A percentile compares a stretch with the other conserved stretches of the same genome.
These are phyloP conservation scores for Trichothecium sympodiale DNA, from an alignment of 2,329 filamentous ascomycete genomes.

Conservation along the genomic window DNA sequence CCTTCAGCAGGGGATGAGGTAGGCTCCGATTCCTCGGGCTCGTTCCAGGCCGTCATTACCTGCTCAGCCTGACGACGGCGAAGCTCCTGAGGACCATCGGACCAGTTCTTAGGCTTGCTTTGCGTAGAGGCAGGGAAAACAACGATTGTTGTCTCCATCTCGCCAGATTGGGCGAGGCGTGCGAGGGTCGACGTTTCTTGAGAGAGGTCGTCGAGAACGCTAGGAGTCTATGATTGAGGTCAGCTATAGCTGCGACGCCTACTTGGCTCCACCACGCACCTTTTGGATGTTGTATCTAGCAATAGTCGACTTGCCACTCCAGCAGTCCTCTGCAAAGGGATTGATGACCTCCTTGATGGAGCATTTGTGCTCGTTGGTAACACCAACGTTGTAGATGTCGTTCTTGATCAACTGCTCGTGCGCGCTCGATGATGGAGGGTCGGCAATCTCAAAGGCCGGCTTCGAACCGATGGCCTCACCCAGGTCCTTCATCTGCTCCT, in stretches of 20 bases:
- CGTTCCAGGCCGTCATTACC: slow-evolving; percentile 26
- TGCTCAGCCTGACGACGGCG: slow-evolving; percentile 37
- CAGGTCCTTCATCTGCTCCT: slow-evolving; percentile 32
- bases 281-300: slow-evolving; percentile 32
- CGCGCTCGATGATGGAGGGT: slow-evolving; percentile 30
- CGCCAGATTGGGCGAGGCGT: slow-evolving; percentile 32
- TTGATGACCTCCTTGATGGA: slow-evolving; percentile 27
- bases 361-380: slow-evolving; percentile 24
- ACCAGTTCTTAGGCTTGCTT: slow-evolving; percentile 27
- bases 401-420: slow-evolving; percentile 29
- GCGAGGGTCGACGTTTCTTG: slow-evolving; percentile 32
- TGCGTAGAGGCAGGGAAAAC: slow-evolving; percentile 37
- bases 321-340: slow-evolving; percentile 32
- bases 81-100: slow-evolving; percentile 28
- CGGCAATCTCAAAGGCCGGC: slow-evolving; percentile 38
- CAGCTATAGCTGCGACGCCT: slow-evolving; percentile 10
- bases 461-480: slow-evolving; percentile 21
- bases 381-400: slow-evolving; percentile 28
- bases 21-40: slow-evolving; percentile 10
- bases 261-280: slow-evolving; percentile 17
- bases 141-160: slow-evolving; percentile 46
- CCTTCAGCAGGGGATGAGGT: slow-evolving; percentile 12
- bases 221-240: slow-evolving; percentile 20
- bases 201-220: slow-evolving; percentile 31
- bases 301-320: slow-evolving; percentile 29